Percentiles rank a stretch among this genome's conserved stretches.
Conservation (phyloP, 2,329 filamentous ascomycete species). For the Monilinia laxa region DNA sequence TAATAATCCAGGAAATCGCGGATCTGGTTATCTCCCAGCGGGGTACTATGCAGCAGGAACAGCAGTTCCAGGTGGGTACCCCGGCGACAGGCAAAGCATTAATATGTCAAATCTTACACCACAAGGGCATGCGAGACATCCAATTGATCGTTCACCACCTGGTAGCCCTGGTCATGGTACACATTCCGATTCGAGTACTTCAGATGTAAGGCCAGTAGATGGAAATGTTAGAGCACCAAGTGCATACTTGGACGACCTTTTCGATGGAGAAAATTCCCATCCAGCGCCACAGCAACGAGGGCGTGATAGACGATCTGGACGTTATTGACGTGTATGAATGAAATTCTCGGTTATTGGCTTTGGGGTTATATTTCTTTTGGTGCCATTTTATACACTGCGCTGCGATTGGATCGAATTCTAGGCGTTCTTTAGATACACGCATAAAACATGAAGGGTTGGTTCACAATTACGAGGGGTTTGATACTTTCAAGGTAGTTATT, state of each 20-base stretch:
- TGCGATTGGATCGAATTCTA: slow-evolving; percentile 6
- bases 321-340: neutral
- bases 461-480: neutral
- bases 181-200: slow-evolving; percentile 55
- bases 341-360: neutral
- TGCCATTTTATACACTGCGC: slow-evolving; percentile 3
- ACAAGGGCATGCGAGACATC: slow-evolving; percentile 51
- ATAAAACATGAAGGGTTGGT: slow-evolving; percentile 9
- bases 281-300: slow-evolving; percentile 1
- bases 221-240: slow-evolving; percentile 71
- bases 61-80: slow-evolving; percentile 34
- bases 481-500: slow-evolving; percentile 7
- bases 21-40: slow-evolving; percentile 80
- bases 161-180: slow-evolving; percentile 54
- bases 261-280: slow-evolving; percentile 55
- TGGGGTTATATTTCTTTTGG: neutral
- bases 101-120: slow-evolving; percentile 56
- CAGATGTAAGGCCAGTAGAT: slow-evolving; percentile 62
- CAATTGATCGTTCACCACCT: slow-evolving; percentile 50
- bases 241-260: slow-evolving; percentile 84
- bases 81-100: slow-evolving; percentile 48
- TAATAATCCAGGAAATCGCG: slow-evolving; percentile 58
- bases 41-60: slow-evolving; percentile 81
- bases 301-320: slow-evolving; percentile 5
- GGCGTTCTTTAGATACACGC: slow-evolving; percentile 12